phyloP scores from a whole-genome alignment of 2,329 filamentous ascomycete genomes.

The Hymenoscyphus repandus region DNA sequence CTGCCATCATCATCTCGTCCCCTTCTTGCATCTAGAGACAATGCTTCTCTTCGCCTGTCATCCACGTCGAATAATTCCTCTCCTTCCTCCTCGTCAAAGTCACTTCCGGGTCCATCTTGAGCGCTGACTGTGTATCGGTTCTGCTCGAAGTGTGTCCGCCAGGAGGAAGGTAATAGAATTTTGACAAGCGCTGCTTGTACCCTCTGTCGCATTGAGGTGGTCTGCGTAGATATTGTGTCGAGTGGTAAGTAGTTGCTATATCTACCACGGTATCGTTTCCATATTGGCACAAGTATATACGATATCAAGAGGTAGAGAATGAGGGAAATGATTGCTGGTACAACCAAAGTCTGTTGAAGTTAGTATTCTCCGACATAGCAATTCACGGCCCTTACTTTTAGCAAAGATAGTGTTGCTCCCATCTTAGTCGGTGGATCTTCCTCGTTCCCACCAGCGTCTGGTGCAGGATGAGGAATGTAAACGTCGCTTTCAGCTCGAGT shows the following conservation, averaged over 20 bases:
- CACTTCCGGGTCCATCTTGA: conserved; percentile 41
- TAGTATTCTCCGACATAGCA: conserved; percentile 5
- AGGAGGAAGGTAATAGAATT: conserved; percentile 42
- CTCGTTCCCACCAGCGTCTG: conserved; percentile 27
- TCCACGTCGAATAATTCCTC: conserved; percentile 63
- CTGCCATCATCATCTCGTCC: conserved; percentile 43
- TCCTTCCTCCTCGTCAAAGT: conserved; percentile 60
- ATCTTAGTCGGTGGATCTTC: conserved; percentile 21
- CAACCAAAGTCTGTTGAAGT: conserved; percentile 55
- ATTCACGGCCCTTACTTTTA: conserved; percentile 23
- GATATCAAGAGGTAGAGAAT: conserved; percentile 61
- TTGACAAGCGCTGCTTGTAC: conserved; percentile 38
- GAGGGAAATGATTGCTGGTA: conserved; percentile 67
- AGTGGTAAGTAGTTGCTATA: conserved; percentile 72
- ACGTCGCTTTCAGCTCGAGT: conserved; percentile 16
- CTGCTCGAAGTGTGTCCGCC: conserved; percentile 41
- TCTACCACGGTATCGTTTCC: conserved; percentile 63
- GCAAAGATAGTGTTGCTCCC: conserved; percentile 26
- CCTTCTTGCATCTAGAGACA: conserved; percentile 32
- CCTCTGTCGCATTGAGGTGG: conserved; percentile 48
- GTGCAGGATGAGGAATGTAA: conserved; percentile 29
- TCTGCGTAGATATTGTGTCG: conserved; percentile 55
- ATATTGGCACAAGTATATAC: conserved; percentile 61
- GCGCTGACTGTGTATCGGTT: conserved; percentile 35
- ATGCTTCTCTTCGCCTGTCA: conserved; percentile 36